Base-by-base conservation (phyloP, 306 rosid genomes). In the Quillaja saponaria region DNA sequence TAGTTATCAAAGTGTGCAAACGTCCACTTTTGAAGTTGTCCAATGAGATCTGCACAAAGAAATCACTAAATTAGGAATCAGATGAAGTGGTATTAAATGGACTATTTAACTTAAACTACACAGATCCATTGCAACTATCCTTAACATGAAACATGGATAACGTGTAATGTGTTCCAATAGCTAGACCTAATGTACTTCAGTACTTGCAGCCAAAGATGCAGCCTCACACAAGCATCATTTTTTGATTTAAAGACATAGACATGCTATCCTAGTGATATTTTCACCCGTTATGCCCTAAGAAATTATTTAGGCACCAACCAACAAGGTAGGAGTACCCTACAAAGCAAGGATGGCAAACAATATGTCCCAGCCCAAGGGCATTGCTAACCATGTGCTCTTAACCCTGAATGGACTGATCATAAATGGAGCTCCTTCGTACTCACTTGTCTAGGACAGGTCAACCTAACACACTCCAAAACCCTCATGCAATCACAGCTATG, bases 1-100 rank as follows among this genome's bases (percentile, higher is more conserved):
- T 77, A 67, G 96, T 88, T 44, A 92, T 82, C 90, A 88, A 61
- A 18, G 96, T 89, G 77, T 92, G 96, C 64, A 88, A 35, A 48
- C 87, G 94, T 67, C 92, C 96, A 34, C 81, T 76, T 69, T 65
- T 76, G 63, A 82, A 1, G 71, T 88, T 92, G 75, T 82, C 74
- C 61, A 92, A 44, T 37, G 98, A 86, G 60, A 86, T 69, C 96
- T 88, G 95, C 61, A 13, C 70, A 61, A 41, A 52, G 21, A 80
- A 82, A 62, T 63, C 66, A 70, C 49, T 40, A 75, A 60, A 44
- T 79, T n/a, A 71, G 64, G 18, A 44, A 31, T 68, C 34, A 64
- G 66, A 76, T 55, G 13, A 41, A 44, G 69, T 61, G 16, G 76
- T 63, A 49, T 49, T 21, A 61, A 45, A 57, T 47, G 58, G 67